These are phyloP conservation scores for Pulveroboletus ravenelii DNA, from an alignment of 768 basidiomycete species.

Conservation along the genomic window DNA sequence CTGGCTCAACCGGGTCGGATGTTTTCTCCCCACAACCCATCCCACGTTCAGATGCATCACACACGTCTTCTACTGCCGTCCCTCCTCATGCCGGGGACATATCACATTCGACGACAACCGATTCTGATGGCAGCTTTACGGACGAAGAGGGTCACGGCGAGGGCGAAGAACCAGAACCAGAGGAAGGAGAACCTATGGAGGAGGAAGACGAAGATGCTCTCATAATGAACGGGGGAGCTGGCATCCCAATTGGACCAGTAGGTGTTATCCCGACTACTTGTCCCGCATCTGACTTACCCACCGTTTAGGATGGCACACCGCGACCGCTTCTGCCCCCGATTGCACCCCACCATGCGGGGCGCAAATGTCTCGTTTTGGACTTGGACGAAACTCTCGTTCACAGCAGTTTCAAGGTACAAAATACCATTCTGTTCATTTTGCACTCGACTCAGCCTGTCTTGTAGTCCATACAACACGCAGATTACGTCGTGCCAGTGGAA, in stretches of 20 bases:
- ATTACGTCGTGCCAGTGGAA: constrained; percentile 98
- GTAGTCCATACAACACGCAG: constrained; percentile 89
- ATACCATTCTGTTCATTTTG: constrained; percentile 9
- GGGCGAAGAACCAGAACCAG: constrained; percentile 63
- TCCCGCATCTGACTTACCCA: constrained; percentile 2
- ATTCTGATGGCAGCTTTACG: constrained; percentile 41
- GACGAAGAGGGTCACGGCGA: constrained; percentile 66
- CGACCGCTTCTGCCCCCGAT: constrained; percentile 86
- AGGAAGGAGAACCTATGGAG: constrained; percentile 60
- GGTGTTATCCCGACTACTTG: constrained; percentile 29
- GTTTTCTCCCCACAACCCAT: constrained; percentile 27
- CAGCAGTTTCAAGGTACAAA: constrained; percentile 89
- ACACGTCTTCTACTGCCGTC: constrained; percentile 20
- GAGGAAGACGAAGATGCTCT: constrained; percentile 84
- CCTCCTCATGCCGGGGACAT: constrained; percentile 28
- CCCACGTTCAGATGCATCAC: constrained; percentile 22
- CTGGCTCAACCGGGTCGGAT: constrained; percentile 66
- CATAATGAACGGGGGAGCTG: constrained; percentile 87
- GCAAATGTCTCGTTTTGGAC: constrained; percentile 96
- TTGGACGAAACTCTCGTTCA: constrained; percentile 96
- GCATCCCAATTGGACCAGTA: constrained; percentile 91
- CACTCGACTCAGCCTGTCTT: constrained; percentile 10
- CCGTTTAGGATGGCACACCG: constrained; percentile 72
- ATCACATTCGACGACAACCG: constrained; percentile 30
- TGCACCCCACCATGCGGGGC: constrained; percentile 70